phyloP scores from a whole-genome alignment of 1,139 yeast genomes.

The Yamadazyma siamensis region DNA sequence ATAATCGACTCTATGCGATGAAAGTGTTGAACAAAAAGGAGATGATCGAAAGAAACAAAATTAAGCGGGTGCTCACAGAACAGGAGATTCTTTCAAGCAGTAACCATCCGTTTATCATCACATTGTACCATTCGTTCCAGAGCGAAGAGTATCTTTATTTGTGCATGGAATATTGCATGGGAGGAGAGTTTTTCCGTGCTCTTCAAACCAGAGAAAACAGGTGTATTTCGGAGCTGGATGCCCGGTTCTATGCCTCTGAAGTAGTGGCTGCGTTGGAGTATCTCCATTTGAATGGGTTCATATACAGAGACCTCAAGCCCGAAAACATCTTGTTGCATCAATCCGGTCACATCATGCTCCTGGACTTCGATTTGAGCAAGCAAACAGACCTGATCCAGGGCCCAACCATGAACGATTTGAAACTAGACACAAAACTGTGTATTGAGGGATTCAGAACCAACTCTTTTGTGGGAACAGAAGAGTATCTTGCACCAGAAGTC shows the following conservation, averaged over 20 bases:
- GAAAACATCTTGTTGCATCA: slow-evolving; percentile 91
- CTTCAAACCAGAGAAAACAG: slow-evolving; percentile 86
- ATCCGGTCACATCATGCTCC: slow-evolving; percentile 95
- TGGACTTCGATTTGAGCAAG: slow-evolving; percentile 93
- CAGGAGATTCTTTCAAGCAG: slow-evolving; percentile 94
- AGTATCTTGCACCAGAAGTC: slow-evolving; percentile 97
- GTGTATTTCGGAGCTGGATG: slow-evolving; percentile 84
- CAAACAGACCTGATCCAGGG: slow-evolving; percentile 53
- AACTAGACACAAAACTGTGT: slow-evolving; percentile 85
- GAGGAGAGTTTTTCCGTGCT: slow-evolving; percentile 97
- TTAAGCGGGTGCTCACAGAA: slow-evolving; percentile 91
- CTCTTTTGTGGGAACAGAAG: slow-evolving; percentile 97
- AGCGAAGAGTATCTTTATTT: slow-evolving; percentile 88
- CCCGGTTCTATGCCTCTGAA: slow-evolving; percentile 93
- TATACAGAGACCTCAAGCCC: slow-evolving; percentile 92
- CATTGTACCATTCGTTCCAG: slow-evolving; percentile 94
- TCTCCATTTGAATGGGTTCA: slow-evolving; percentile 92
- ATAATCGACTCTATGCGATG: slow-evolving; percentile 84
- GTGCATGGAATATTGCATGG: slow-evolving; percentile 99
- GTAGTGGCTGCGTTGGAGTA: slow-evolving; percentile 97
- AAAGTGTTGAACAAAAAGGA: slow-evolving; percentile 86
- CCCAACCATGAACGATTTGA: slow-evolving; percentile 26
- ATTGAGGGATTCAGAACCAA: slow-evolving; percentile 95
- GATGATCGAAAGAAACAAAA: slow-evolving; percentile 92
- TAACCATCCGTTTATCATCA: slow-evolving; percentile 95